phyloP scores from a whole-genome alignment of 2,329 filamentous ascomycete species.

The Shiraia sp. region DNA sequence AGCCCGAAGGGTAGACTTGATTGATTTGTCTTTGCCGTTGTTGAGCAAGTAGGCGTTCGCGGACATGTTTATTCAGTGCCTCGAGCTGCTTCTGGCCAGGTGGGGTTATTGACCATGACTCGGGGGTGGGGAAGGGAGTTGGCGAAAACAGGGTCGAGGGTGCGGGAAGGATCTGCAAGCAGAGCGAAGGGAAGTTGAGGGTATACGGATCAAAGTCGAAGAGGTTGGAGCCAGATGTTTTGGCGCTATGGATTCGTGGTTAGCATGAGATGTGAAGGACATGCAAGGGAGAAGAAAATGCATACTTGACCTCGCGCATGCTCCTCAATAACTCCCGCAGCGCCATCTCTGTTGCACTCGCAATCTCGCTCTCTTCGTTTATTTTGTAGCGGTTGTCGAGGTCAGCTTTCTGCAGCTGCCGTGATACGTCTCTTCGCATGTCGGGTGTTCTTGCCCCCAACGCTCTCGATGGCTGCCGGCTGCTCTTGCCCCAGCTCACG shows the following conservation, averaged over 20 bases:
- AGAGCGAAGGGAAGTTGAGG: constrained; percentile 84
- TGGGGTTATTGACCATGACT: constrained; percentile 80
- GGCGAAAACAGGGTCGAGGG: constrained; percentile 82
- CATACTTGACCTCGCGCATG: constrained; percentile 78
- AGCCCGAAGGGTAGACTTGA: constrained; percentile 34
- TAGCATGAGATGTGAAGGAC: no score
- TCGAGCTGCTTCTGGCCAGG: constrained; percentile 75
- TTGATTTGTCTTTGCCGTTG: constrained; percentile 41
- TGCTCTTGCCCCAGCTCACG: constrained; percentile 78
- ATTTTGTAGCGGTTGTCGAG: constrained; percentile 67
- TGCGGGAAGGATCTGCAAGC: constrained; percentile 76
- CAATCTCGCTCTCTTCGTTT: constrained; percentile 75
- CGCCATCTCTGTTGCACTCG: constrained; percentile 80
- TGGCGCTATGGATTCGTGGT: constrained; percentile 40
- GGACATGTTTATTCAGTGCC: constrained; percentile 69
- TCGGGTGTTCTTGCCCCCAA: constrained; percentile 52
- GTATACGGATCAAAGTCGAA: constrained; percentile 84
- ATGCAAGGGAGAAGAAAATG: background rate
- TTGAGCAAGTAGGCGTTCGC: constrained; percentile 61
- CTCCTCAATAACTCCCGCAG: constrained; percentile 81
- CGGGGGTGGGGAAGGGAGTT: constrained; percentile 74
- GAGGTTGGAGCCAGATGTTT: constrained; percentile 50
- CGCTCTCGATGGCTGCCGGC: constrained; percentile 61
- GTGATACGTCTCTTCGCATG: constrained; percentile 42
- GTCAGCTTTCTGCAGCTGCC: constrained; percentile 57